Evolutionary conservation across 768 basidiomycete species (phyloP).

Genomic region (Amanita phalloides): DNA sequence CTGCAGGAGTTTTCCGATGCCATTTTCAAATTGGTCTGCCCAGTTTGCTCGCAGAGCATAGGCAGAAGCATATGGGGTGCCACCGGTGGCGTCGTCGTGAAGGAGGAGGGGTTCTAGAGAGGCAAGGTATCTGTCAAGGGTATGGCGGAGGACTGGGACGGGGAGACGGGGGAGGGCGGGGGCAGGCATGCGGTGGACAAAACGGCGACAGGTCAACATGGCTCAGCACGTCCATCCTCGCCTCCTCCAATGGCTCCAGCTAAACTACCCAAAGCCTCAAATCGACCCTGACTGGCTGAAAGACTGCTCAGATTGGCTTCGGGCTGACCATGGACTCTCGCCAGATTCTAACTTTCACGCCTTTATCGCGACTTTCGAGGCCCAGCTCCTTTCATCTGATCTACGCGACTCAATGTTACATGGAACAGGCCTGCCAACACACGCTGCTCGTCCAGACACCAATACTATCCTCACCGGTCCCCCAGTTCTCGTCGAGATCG

Average conservation of each 20-base stretch:
- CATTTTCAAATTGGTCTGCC: constrained; percentile 61
- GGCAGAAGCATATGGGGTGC: constrained; percentile 37
- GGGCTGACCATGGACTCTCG: constrained; percentile 33
- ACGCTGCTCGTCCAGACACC: constrained; percentile 26
- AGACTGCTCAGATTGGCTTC: constrained; percentile 60
- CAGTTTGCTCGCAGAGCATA: constrained; percentile 44
- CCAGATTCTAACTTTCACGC: constrained; percentile 35
- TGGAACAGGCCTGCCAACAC: constrained; percentile 55
- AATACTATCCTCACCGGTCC: constrained; percentile 21
- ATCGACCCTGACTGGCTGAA: constrained; percentile 71
- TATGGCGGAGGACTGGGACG: constrained; percentile 66
- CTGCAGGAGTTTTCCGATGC: constrained; percentile 60
- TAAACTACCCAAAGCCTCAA: constrained; percentile 46
- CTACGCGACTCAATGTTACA: constrained; percentile 61
- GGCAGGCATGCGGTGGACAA: constrained; percentile 7
- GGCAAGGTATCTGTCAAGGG: constrained; percentile 67
- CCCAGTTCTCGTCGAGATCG: constrained; percentile 67
- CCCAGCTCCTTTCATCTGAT: constrained; percentile 64
- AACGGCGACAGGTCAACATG: constrained; percentile 8
- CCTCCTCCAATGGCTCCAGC: constrained; percentile 43
- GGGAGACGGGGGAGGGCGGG: constrained; percentile 60
- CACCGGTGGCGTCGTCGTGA: constrained; percentile 58
- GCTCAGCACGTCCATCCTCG: constrained; percentile 19
- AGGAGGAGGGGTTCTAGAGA: constrained; percentile 72
- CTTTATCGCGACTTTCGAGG: constrained; percentile 45